A percentile compares a stretch with the other conserved stretches of the same genome.
phyloP scores from a whole-genome alignment of 2,329 filamentous ascomycete genomes.

The Xylaria sp. region DNA sequence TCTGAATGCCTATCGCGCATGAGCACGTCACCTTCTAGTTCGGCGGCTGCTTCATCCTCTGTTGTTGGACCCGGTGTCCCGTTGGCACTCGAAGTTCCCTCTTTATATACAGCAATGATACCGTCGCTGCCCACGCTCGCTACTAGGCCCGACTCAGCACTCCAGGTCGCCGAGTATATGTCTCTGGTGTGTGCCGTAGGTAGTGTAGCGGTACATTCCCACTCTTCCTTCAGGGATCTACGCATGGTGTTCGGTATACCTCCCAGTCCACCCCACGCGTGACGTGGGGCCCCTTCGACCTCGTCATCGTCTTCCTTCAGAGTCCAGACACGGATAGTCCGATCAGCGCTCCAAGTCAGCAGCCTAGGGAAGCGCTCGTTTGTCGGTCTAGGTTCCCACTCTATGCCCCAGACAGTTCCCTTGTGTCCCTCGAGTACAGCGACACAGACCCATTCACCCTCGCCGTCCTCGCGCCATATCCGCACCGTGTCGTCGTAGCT shows the following conservation, averaged over 20 bases:
- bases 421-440: constrained; percentile 78
- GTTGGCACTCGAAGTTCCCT: constrained; percentile 46
- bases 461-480: constrained; percentile 86
- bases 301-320: constrained; percentile 61
- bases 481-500: constrained; percentile 93
- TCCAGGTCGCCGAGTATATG: constrained; percentile 87
- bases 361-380: constrained; percentile 63
- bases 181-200: constrained; percentile 79
- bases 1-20: constrained; percentile 37
- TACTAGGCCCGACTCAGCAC: constrained; percentile 73
- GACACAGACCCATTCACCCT: constrained; percentile 91
- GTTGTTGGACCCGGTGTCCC: background rate
- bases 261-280: constrained; percentile 52
- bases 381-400: constrained; percentile 64
- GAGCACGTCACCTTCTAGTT: constrained; percentile 41
- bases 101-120: constrained; percentile 77
- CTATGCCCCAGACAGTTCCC: constrained; percentile 88
- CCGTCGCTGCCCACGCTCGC: constrained; percentile 93
- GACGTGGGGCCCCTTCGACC: constrained; percentile 43
- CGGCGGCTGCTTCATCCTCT: constrained; percentile 32
- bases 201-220: constrained; percentile 77
- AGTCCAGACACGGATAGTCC: constrained; percentile 79
- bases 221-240: constrained; percentile 77
- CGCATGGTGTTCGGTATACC: constrained; percentile 91
- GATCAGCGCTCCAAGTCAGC: constrained; percentile 84